Evolutionary conservation across 352 stramenopile genomes (phyloP).

Genomic region (Globisporangium spiculum): DNA sequence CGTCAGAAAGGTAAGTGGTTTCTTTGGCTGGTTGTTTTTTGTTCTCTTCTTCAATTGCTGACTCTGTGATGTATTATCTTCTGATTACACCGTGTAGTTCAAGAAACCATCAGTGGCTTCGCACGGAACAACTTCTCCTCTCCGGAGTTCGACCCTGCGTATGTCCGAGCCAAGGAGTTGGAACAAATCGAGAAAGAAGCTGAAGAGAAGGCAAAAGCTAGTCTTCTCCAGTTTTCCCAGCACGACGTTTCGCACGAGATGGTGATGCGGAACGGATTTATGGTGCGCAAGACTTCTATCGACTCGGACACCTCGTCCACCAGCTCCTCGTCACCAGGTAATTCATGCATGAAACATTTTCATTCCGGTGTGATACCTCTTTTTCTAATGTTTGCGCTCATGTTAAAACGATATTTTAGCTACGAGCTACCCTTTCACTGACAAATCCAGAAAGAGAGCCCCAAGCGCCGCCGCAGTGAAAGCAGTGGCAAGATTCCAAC

Average conservation of each 20-base stretch:
- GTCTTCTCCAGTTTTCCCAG: constrained; percentile 54
- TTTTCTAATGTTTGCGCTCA: constrained; percentile 1
- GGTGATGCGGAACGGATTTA: constrained; percentile 63
- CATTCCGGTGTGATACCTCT: background rate
- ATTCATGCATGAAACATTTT: background rate
- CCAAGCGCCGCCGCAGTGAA: constrained; percentile 41
- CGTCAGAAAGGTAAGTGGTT: constrained; percentile 26
- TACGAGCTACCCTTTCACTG: constrained; percentile 65
- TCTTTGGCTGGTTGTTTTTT: too few species aligned
- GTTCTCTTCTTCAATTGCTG: background rate
- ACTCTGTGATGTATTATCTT: background rate
- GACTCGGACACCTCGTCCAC: constrained; percentile 18
- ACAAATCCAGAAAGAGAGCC: constrained; percentile 41
- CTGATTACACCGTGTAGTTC: constrained; percentile 10
- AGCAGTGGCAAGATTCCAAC: constrained; percentile 54
- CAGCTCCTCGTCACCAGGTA: constrained; percentile 16
- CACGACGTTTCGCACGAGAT: constrained; percentile 51
- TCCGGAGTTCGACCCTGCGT: constrained; percentile 47
- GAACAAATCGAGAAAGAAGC: constrained; percentile 48
- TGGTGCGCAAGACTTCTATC: constrained; percentile 32
- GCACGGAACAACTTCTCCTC: constrained; percentile 52
- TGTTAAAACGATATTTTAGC: constrained; percentile 15
- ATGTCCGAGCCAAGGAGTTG: constrained; percentile 51
- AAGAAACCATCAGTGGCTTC: constrained; percentile 32
- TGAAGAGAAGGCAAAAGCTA: constrained; percentile 54